Conservation (phyloP, 768 basidiomycete species). For the Strobilomyces echinocephalus region DNA sequence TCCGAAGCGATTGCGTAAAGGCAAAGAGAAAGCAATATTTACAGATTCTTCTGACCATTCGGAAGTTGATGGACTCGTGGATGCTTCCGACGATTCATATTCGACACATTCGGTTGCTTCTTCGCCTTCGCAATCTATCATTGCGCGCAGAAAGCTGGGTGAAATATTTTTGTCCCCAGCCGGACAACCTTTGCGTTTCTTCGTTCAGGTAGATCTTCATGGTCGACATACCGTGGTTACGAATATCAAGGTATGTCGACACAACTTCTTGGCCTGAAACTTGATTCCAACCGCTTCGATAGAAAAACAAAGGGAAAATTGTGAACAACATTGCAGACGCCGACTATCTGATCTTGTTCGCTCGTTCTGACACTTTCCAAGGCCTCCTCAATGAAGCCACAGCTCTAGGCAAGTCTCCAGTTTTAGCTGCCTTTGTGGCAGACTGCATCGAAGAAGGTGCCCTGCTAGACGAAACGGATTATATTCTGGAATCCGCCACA, state of each 20-base stretch:
- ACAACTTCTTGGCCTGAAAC: not conserved
- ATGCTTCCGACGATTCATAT: conserved; percentile 7
- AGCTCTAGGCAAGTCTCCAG: conserved; percentile 38
- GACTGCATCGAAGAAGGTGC: conserved; percentile 44
- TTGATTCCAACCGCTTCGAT: not conserved
- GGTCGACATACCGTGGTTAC: conserved; percentile 47
- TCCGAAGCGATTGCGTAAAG: conserved; percentile 24
- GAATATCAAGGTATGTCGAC: conserved; percentile 53
- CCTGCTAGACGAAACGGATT: conserved; percentile 43
- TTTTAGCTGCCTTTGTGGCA: conserved; percentile 49
- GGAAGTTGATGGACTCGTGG: conserved; percentile 13
- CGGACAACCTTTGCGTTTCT: conserved; percentile 50
- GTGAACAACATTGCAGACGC: conserved; percentile 49
- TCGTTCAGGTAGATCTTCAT: conserved; percentile 63
- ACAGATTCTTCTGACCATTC: conserved; percentile 16
- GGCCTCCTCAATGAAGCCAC: conserved; percentile 39
- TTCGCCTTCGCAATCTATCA: conserved; percentile 10
- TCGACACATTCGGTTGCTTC: conserved; percentile 14
- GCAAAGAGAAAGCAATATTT: conserved; percentile 23
- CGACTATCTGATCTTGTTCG: conserved; percentile 56
- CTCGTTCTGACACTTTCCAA: conserved; percentile 46
- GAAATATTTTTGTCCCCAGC: conserved; percentile 41
- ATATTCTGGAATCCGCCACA: conserved; percentile 35
- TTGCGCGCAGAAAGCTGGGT: conserved; percentile 18
- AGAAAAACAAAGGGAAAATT: conserved; percentile 69